Evolutionary conservation across 805 yeast genomes (phyloP), one percentile per base, ranked within the genome.

Genomic region (Candida ponderosae): DNA sequence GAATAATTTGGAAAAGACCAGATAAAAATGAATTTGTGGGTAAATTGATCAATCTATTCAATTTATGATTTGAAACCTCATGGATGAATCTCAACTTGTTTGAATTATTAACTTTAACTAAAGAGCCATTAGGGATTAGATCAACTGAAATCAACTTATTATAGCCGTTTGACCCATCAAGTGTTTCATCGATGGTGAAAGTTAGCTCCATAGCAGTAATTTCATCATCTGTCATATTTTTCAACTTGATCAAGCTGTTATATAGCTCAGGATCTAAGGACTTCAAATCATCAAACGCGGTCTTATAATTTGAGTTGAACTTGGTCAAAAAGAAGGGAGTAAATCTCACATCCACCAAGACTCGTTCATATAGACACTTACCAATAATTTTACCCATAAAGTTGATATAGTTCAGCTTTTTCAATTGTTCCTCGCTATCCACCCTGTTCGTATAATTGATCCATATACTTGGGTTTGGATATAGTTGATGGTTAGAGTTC

Each of bases 301-400:
- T 78, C 40, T 74, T 72, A 54, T 57, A 59, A 26, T 64, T 67
- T 0, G 62, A 48, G 8, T 49, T 48, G 29, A 62, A 48, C 52
- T 83, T 77, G 56, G 71, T 76, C 31, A 93, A 57, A 50, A 90
- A 90, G 45, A 87, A 86, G 2, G 90, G 84, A 0, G 97, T 88
- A 68, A 90, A 89, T 15, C 78, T 72, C 18, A 85, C 73, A 56
- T 89, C 95, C 7, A 90, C 75, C 44, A 90, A 64, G 4, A 88
- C 80, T 36, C 78, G 78, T 38, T 86, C 95, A 54, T 85, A 87
- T 4, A 90, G 63, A 51, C 97, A 89, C 54, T 88, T 90, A 1
- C 97, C 98, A 32, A 90, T 67, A 6, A 88, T 65, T 62, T 71
- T 79, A 0, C 98, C 98, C 46, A 89, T 57, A 48, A 89, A 89